phyloP scores from a whole-genome alignment of 23 red algal species.

The Gracilaria caudata region DNA sequence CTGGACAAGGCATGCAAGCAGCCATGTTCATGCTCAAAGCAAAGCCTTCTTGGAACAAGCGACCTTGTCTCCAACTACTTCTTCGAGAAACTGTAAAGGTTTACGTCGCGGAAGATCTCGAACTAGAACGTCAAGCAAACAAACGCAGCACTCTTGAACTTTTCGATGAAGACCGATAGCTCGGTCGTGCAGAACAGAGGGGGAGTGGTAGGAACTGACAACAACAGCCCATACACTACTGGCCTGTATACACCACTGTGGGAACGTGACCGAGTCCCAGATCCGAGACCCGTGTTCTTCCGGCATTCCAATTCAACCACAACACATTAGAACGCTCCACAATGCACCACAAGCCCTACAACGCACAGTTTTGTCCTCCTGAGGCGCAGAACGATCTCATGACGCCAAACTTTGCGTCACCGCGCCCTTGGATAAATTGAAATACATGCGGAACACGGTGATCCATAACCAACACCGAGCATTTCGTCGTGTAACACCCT shows the following conservation, averaged over 20 bases:
- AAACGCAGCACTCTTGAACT: neutral
- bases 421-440: neutral
- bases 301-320: neutral
- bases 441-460: conserved; percentile 5
- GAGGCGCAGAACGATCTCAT: neutral
- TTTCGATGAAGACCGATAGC: too few relatives aligned
- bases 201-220: neutral
- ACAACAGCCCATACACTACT: neutral
- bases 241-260: neutral
- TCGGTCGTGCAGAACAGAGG: too few relatives aligned
- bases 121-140: too few relatives aligned
- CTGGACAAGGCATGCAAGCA: neutral
- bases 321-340: neutral
- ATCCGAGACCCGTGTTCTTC: neutral
- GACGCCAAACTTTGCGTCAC: neutral
- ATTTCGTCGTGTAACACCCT: neutral
- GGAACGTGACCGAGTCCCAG: neutral
- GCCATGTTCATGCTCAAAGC: neutral
- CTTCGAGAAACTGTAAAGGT: neutral
- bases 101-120: neutral
- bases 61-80: neutral
- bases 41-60: neutral
- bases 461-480: neutral
- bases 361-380: neutral
- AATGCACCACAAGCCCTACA: neutral